Percentiles rank a stretch among this genome's conserved stretches.
Evolutionary conservation across 768 basidiomycete species (phyloP).

Genomic region (Lactifluus rugatus): DNA sequence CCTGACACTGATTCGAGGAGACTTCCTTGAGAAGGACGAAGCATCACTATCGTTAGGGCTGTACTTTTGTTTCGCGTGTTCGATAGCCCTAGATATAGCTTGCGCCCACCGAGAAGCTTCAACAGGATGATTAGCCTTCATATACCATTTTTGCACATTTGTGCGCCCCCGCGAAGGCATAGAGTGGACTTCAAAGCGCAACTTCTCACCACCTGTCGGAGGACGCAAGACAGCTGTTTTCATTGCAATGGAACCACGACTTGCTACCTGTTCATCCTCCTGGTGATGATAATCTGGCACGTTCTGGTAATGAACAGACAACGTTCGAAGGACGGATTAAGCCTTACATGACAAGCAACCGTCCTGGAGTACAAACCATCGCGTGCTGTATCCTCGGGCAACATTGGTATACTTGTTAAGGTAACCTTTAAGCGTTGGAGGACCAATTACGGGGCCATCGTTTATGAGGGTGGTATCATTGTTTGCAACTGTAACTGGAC

Average conservation of each 20-base stretch:
- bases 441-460: conserved; percentile 35
- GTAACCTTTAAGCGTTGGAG: conserved; percentile 63
- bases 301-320: background rate
- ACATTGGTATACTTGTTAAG: conserved; percentile 91
- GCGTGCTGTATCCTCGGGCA: conserved; percentile 76
- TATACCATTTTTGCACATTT: conserved; percentile 63
- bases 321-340: background rate
- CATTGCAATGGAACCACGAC: conserved; percentile 84
- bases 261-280: conserved; percentile 80
- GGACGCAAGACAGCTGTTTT: conserved; percentile 59
- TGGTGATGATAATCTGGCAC: conserved; percentile 68
- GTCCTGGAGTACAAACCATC: conserved; percentile 88
- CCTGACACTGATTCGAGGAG: conserved; percentile 6
- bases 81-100: conserved; percentile 63
- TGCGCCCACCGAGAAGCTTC: conserved; percentile 85
- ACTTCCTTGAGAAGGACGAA: conserved; percentile 19
- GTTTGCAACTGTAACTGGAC: conserved; percentile 49
- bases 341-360: conserved; percentile 76
- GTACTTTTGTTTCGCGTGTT: conserved; percentile 47
- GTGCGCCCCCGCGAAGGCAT: conserved; percentile 40
- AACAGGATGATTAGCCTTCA: conserved; percentile 79
- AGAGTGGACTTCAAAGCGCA: conserved; percentile 78
- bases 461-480: conserved; percentile 66
- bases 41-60: conserved; percentile 37
- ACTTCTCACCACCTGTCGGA: conserved; percentile 42